These are phyloP conservation scores for Colletotrichum abscissum DNA, from an alignment of 2,329 filamentous ascomycete genomes.

Conservation along the genomic window DNA sequence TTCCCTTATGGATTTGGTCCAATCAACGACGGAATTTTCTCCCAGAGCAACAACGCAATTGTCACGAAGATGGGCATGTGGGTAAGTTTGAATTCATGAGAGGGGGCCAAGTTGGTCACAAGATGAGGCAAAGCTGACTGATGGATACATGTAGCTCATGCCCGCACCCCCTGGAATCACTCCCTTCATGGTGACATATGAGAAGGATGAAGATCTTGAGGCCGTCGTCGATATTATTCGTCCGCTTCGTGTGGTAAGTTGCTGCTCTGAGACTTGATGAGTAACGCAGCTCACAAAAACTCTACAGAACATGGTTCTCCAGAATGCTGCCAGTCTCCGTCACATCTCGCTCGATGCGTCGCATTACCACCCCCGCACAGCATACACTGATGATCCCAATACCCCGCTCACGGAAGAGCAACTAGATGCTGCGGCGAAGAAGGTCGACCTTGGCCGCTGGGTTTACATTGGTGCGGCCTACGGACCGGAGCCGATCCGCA, in stretches of 20 bases:
- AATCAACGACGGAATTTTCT: slow-evolving; percentile 58
- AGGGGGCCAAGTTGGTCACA: too few species aligned
- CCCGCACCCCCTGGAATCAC: slow-evolving; percentile 48
- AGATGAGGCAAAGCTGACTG: not conserved
- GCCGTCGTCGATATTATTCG: slow-evolving; percentile 50
- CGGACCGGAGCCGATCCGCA: slow-evolving; percentile 41
- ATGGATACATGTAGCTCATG: slow-evolving; percentile 40
- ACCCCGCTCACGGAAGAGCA: slow-evolving; percentile 49
- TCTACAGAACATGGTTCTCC: slow-evolving; percentile 46
- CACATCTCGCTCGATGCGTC: slow-evolving; percentile 56
- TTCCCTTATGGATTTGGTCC: slow-evolving; percentile 54
- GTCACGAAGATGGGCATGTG: slow-evolving; percentile 65
- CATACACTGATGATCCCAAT: slow-evolving; percentile 39
- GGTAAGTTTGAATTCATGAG: not conserved
- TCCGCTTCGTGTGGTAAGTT: slow-evolving; percentile 40
- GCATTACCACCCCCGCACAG: slow-evolving; percentile 45
- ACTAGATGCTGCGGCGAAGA: slow-evolving; percentile 51
- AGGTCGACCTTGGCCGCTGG: slow-evolving; percentile 55
- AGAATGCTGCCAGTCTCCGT: slow-evolving; percentile 58
- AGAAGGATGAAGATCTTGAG: slow-evolving; percentile 47
- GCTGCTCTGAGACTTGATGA: not conserved
- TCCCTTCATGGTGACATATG: slow-evolving; percentile 53
- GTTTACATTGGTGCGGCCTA: slow-evolving; percentile 58
- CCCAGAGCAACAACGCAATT: slow-evolving; percentile 63
- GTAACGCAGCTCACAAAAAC: not conserved